Evolutionary conservation across 495 filamentous ascomycete species (phyloP), one percentile per base, ranked within the genome.

Genomic region (Lophiostoma macrostomum): DNA sequence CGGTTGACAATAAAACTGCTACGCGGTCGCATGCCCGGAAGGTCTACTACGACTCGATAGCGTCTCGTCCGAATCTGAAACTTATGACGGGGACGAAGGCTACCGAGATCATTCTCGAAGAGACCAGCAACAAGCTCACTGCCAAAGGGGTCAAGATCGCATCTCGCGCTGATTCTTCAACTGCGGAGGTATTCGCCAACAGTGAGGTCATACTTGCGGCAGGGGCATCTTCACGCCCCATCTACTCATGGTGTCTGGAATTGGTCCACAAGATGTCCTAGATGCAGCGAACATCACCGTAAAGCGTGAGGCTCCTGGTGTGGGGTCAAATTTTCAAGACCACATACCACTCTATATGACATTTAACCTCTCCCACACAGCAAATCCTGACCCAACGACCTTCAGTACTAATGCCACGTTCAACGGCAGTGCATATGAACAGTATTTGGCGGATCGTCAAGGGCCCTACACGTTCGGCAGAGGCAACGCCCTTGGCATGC

Each of bases 131-230:
- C 3, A 50, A 60, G 3, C 30, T 55, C 12, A 42, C 10, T 1
- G 74, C 73, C 1, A 71, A 53, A 70, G 31, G 60, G 63, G 56
- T 65, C 69, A 30, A 49, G 1, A 42, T 51, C 18, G 60, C 37
- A 49, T 56, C 47, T 57, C 63, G 53, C 16, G 63, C 19, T 48
- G 44, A n/a, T 56, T 43, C 0, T 24, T 29, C 49, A 28, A 61
- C 57, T 10, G 51, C 50, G 3, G 65, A 32, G 6, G 68, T 79
- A 4, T 69, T 57, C 16, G 79, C 77, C 0, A 69, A 64, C 4
- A 73, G 71, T 40, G 81, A 85, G 60, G 78, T 83, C 11, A 78
- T 62, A 22, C 47, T 62, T 5, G 53, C 58, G 10, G 53, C 58
- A 4, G 58, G 58, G 58, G 32, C 11, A 30, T 62, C 16, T 30